Base-by-base conservation (phyloP, 108 stramenopile species). In the Fragilaria crotonensis region DNA sequence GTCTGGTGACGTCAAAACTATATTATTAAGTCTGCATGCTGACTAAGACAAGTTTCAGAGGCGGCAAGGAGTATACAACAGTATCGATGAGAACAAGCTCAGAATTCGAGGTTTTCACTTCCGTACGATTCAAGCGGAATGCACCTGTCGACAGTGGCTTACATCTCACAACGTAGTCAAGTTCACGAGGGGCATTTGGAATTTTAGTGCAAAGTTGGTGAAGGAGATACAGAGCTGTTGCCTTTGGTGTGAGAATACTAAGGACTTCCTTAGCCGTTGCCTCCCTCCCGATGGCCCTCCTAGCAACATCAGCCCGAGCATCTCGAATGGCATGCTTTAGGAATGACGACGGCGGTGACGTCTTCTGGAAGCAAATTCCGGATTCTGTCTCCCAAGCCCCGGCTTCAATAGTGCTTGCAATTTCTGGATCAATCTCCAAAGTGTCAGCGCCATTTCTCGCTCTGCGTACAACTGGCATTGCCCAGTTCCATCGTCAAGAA, bases 401-500 rank as follows among this genome's bases (percentile, higher is more conserved):
- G 23, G 61, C 53, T 65, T 89, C 91, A 48, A 93, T 73, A 9
- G 32, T 32, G 17, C 51, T 54, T 0, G 85, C 62, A 2, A 19
- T 56, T 28, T 62, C 64, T 25, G 60, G 44, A 47, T 30, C 59
- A 56, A 47, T 32, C 81, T 79, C 23, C 89, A 57, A 19, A 89
- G 60, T 14, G 78, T 53, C 51, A 85, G 33, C 0, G 91, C 87
- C 9, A 73, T 73, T 36, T 93, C 87, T 51, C 87, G 77, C 52
- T 93, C 87, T n/a, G 87, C 85, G 44, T 77, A 85, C 20, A 93
- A 31, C 45, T 83, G 89, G 33, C 83, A 83, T 64, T 87, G 87
- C 21, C 87, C 91, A 41, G 87, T 89, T 4, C 85, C 84, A 59
- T 93, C 91, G 57, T 93, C 87, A 25, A 89, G 52, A 41, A 83